Conservation (phyloP, 1,284 basidiomycete genomes). For the Pseudozyma sp. region DNA sequence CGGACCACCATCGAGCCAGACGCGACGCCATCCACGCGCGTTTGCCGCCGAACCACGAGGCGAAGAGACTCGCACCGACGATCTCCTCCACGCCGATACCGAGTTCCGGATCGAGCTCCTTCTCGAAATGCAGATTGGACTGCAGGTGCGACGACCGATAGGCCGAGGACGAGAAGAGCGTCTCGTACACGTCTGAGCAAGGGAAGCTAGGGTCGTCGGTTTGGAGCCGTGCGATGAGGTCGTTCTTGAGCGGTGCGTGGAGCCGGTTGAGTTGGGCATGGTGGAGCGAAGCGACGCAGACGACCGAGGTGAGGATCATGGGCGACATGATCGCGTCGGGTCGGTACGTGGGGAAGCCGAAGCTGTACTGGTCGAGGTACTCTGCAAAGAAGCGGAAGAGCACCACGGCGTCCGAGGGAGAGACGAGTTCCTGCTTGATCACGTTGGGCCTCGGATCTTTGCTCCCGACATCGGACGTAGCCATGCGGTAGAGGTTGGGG, state of each 20-base stretch:
- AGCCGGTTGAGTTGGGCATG: constrained; percentile 38
- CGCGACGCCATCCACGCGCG: constrained; percentile 45
- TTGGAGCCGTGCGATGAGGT: constrained; percentile 33
- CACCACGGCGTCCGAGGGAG: constrained; percentile 27
- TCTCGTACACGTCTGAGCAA: constrained; percentile 36
- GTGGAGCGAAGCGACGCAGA: constrained; percentile 31
- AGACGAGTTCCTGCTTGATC: constrained; percentile 40
- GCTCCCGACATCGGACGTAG: constrained; percentile 31
- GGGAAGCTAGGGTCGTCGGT: constrained; percentile 40
- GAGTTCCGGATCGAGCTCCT: constrained; percentile 41
- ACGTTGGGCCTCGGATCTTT: constrained; percentile 41
- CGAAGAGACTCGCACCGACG: constrained; percentile 33
- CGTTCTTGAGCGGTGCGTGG: constrained; percentile 23
- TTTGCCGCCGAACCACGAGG: constrained; percentile 30
- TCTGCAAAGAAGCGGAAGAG: constrained; percentile 44
- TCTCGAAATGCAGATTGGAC: constrained; percentile 34
- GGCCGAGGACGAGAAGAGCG: constrained; percentile 32
- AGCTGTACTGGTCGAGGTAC: constrained; percentile 43
- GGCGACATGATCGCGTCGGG: constrained; percentile 49
- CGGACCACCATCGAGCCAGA: constrained; percentile 35
- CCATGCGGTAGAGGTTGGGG: constrained; percentile 35
- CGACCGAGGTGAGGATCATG: constrained; percentile 36
- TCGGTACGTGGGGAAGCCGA: constrained; percentile 35
- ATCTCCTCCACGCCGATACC: constrained; percentile 44
- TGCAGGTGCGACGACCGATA: constrained; percentile 14